phyloP scores from a whole-genome alignment of 2,329 filamentous ascomycete species.

The Aplosporella prunicola region DNA sequence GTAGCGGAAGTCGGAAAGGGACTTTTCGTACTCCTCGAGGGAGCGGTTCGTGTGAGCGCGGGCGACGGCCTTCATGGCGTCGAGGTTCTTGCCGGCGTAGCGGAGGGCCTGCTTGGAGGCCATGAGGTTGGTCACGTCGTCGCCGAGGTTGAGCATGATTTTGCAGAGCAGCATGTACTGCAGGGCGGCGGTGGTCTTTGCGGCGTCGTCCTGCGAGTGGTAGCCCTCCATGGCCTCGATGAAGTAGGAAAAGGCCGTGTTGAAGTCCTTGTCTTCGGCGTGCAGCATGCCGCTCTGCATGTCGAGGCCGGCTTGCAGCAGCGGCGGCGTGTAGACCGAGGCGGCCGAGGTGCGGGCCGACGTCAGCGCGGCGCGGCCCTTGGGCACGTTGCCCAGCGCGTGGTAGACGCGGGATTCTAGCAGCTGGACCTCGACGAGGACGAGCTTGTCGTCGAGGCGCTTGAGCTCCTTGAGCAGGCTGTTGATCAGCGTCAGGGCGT shows the following conservation, averaged over 20 bases:
- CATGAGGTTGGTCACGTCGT: constrained; percentile 94
- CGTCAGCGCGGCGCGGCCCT: constrained; percentile 88
- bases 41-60: constrained; percentile 92
- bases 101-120: constrained; percentile 92
- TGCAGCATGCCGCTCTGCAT: constrained; percentile 99
- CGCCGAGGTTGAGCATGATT: constrained; percentile 95
- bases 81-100: constrained; percentile 89
- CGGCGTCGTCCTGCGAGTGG: constrained; percentile 78
- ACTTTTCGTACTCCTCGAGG: constrained; percentile 92
- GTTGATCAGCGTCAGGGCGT: constrained; percentile 94
- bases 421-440: constrained; percentile 94
- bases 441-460: constrained; percentile 95
- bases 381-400: constrained; percentile 89
- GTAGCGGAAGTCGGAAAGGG: constrained; percentile 80
- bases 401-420: constrained; percentile 97
- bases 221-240: constrained; percentile 98
- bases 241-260: constrained; percentile 97
- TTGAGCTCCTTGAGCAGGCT: constrained; percentile 92
- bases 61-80: constrained; percentile 98
- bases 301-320: constrained; percentile 90
- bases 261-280: constrained; percentile 98
- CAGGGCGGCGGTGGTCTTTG: constrained; percentile 87
- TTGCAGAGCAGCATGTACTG: constrained; percentile 99
- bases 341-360: constrained; percentile 91
- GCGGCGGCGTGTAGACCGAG: constrained; percentile 91